These are phyloP conservation scores for Elongisporangium anandrum DNA, from an alignment of 352 stramenopile species.

Conservation along the genomic window DNA sequence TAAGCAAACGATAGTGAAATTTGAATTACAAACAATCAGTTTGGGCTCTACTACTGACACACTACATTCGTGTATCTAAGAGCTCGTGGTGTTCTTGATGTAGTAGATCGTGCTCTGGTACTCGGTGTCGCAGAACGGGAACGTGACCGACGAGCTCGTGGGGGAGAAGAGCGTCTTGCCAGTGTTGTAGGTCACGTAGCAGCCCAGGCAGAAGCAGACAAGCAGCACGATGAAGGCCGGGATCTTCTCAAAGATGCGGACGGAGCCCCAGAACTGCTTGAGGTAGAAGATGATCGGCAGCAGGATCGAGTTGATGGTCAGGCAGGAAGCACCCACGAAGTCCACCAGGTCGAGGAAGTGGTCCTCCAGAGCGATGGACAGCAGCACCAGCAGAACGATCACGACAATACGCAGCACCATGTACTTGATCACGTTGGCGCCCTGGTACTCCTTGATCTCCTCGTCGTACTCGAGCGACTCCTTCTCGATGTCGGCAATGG, in stretches of 20 bases:
- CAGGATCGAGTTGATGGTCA: conserved; percentile 27
- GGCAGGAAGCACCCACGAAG: conserved; percentile 30
- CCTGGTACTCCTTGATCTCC: conserved; percentile 8
- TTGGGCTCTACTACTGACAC: neutral
- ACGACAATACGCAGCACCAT: neutral
- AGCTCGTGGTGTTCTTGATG: conserved; percentile 15
- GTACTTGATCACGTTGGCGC: conserved; percentile 6
- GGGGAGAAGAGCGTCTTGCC: conserved; percentile 23
- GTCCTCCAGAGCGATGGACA: conserved; percentile 6
- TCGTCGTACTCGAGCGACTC: conserved; percentile 12
- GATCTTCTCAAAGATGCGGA: conserved; percentile 28
- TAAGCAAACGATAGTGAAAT: neutral
- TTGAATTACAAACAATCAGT: neutral
- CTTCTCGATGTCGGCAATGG: conserved; percentile 33
- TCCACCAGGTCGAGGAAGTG: conserved; percentile 25
- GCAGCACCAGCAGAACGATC: conserved; percentile 3
- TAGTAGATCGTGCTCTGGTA: conserved; percentile 26
- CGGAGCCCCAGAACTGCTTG: conserved; percentile 22
- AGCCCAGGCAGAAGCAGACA: conserved; percentile 17
- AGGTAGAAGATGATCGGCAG: conserved; percentile 35
- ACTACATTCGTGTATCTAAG: neutral
- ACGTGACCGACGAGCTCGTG: conserved; percentile 8
- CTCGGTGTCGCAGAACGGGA: conserved; percentile 28
- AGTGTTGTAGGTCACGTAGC: conserved; percentile 26
- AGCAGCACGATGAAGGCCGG: conserved; percentile 15